These are phyloP conservation scores for Leccinum sublutescens DNA, from an alignment of 768 basidiomycete species.

Conservation along the genomic window DNA sequence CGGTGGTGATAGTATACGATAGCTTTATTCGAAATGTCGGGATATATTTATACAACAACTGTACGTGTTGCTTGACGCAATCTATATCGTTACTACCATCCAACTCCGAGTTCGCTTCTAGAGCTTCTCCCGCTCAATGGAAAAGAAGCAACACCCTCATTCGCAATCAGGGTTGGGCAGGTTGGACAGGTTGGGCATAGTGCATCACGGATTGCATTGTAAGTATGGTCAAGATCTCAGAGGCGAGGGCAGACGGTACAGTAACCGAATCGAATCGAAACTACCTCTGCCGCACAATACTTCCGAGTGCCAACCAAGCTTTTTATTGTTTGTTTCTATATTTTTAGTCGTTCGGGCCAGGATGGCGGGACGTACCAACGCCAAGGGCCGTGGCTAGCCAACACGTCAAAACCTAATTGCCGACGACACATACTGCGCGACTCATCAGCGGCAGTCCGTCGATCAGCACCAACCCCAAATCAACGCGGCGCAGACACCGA, in stretches of 20 bases:
- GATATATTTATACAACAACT: conserved; percentile 13
- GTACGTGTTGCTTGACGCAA: conserved; percentile 30
- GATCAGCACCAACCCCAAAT: neutral
- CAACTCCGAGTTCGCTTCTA: neutral
- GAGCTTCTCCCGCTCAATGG: neutral
- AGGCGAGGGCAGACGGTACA: neutral
- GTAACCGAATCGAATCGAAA: neutral
- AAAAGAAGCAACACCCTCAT: neutral
- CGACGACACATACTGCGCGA: neutral
- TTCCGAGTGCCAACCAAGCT: neutral
- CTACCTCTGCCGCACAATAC: neutral
- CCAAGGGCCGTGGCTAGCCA: neutral
- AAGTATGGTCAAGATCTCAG: neutral
- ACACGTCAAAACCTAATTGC: neutral
- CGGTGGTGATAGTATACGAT: conserved; percentile 21
- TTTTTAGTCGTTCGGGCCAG: neutral
- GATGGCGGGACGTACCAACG: neutral
- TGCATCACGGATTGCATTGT: neutral
- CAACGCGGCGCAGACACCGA: conserved; percentile 44
- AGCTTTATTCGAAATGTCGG: conserved; percentile 9
- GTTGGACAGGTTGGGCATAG: neutral
- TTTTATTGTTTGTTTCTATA: neutral
- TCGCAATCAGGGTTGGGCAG: neutral
- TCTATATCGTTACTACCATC: conserved; percentile 3
- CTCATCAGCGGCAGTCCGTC: neutral